These are phyloP conservation scores for Thielaviopsis ethacetica DNA, from an alignment of 2,329 filamentous ascomycete species.

Conservation along the genomic window DNA sequence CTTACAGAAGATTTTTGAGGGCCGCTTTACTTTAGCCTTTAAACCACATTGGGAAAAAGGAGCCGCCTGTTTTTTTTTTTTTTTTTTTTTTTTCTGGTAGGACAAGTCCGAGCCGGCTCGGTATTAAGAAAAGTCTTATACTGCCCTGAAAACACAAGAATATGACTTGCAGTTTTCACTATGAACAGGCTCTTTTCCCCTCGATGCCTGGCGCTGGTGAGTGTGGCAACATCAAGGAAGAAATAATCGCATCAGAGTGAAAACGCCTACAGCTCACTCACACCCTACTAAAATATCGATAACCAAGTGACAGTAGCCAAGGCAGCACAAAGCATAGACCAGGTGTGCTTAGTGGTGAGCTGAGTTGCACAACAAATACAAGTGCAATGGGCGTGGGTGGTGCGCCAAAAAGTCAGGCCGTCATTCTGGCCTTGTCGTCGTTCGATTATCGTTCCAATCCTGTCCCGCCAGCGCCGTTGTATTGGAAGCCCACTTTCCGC, in stretches of 20 bases:
- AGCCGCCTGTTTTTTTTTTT: neutral
- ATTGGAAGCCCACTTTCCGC: neutral
- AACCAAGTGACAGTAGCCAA: neutral
- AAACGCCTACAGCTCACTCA: neutral
- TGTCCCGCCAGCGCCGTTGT: neutral
- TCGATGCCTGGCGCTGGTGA: no score
- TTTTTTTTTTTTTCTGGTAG: neutral
- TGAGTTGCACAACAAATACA: neutral
- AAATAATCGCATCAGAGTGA: neutral
- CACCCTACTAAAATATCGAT: neutral
- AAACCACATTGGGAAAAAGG: neutral
- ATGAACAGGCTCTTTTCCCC: no score
- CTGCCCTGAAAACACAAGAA: neutral
- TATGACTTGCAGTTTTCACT: no score
- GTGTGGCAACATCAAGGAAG: no score
- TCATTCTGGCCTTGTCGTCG: constrained; percentile 5
- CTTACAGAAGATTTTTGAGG: neutral
- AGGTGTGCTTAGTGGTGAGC: no score
- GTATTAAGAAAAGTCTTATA: neutral
- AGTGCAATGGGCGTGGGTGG: neutral
- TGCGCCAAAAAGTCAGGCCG: neutral
- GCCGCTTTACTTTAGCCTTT: neutral
- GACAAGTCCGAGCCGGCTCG: neutral
- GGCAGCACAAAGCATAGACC: neutral
- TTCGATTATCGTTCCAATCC: constrained; percentile 1